These are phyloP conservation scores for Onygenales sp. DNA, from an alignment of 2,329 filamentous ascomycete species.

Conservation along the genomic window DNA sequence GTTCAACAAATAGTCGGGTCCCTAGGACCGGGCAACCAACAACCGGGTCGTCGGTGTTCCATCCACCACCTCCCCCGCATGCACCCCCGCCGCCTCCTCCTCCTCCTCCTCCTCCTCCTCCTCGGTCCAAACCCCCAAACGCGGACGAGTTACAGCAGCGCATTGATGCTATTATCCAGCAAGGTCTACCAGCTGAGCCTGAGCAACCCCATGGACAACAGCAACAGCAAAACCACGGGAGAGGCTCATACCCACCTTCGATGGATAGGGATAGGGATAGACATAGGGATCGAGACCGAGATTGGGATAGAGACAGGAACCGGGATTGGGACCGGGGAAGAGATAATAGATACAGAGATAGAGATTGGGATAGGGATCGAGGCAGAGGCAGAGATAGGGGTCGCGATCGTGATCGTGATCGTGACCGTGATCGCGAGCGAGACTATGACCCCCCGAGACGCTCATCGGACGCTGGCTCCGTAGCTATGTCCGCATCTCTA, in stretches of 20 bases:
- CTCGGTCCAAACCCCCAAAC: not conserved
- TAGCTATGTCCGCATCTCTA: not conserved
- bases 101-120: not conserved
- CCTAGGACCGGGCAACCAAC: not conserved
- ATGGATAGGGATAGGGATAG: constrained; percentile 1
- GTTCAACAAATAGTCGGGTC: not conserved
- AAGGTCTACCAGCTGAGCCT: not conserved
- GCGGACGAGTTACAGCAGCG: constrained; percentile 4
- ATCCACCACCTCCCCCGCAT: constrained; percentile 3
- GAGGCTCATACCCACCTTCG: not conserved
- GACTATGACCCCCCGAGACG: constrained; percentile 3
- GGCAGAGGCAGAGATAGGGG: not conserved
- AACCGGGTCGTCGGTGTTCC: not conserved
- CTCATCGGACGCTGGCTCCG: constrained; percentile 3
- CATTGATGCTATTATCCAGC: constrained; percentile 5
- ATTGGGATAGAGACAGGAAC: not conserved
- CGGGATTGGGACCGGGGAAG: not conserved
- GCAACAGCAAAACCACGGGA: not conserved
- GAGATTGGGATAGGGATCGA: constrained; percentile 11
- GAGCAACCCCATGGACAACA: not conserved
- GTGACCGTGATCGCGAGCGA: constrained; percentile 7
- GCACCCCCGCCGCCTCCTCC: not conserved
- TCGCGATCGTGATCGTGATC: constrained; percentile 9
- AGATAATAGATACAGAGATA: not conserved
- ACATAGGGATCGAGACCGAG: not conserved